Base-by-base conservation (phyloP, 805 yeast species). In the Naumovozyma castellii region DNA sequence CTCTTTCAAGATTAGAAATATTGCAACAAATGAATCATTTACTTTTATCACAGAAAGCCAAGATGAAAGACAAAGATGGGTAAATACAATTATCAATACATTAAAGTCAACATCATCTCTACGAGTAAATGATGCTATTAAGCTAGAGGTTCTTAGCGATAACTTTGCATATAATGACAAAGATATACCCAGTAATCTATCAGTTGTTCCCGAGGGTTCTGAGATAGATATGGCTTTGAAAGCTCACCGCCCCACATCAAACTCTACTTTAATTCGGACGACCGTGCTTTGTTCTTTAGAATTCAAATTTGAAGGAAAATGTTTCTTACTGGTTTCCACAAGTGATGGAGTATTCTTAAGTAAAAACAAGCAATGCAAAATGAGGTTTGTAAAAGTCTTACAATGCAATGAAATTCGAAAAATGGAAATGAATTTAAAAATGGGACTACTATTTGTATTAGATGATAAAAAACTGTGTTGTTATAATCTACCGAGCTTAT, bases 121-220 rank as follows among this genome's bases (percentile, higher is more conserved):
- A 12, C 27, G 10, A 10, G 27, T 10, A 6, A 54, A 68, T 1
- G 81, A 74, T 42, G 80, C 84, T 0, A 79, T 79, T 53, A 52
- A 65, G 8, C 52, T 82, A 31, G 61, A 65, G 28, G 67, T 74
- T 5, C 52, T 84, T 5, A 65, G 80, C 5, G 81, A 78, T 48
- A 66, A 71, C 18, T 84, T 84, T 59, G 80, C 78, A 2, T 82
- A 79, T 56, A 81, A 76, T n/a, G 71, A 67, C 3, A 62, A 68
- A 5, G 72, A 69, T 32, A 65, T 69, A 16, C 68, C 78, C 1
- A 55, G 56, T 2, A 77, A 72, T 50, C 39, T 81, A 32, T 82
- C 80, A 3, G 56, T 74, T 1, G 67, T 73, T 39, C 70, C 75
- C 0, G 64, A 69, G 16, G 66, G 69, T 14, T 79, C 80, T 18